A percentile compares a stretch with the other conserved stretches of the same genome.
Evolutionary conservation across 179 eudicot genomes (phyloP).

Genomic region (Beta macrorhiza): DNA sequence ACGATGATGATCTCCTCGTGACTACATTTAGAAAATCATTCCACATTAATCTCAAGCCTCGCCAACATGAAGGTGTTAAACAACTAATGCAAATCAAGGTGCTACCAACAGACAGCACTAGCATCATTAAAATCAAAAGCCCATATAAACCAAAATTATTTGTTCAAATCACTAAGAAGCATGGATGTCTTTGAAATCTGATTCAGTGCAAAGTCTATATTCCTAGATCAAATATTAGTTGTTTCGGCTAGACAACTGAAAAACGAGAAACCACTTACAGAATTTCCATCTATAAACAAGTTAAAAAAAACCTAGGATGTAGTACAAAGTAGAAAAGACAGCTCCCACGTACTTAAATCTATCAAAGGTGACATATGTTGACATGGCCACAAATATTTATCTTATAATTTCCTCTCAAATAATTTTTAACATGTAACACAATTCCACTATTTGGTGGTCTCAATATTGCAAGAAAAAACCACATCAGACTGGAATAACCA

Average conservation of each 20-base stretch:
- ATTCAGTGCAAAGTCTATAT: neutral
- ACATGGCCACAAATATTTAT: neutral
- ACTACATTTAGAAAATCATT: constrained; percentile 39
- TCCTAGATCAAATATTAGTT: neutral
- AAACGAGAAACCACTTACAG: neutral
- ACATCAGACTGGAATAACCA: constrained; percentile 9
- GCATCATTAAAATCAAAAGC: neutral
- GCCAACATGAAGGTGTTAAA: neutral
- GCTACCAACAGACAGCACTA: neutral
- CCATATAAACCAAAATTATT: neutral
- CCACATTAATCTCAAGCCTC: constrained; percentile 9
- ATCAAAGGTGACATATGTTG: neutral
- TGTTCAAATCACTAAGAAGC: neutral
- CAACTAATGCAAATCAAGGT: neutral
- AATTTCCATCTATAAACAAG: neutral
- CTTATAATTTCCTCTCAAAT: neutral
- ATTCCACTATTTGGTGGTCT: neutral
- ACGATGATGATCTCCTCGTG: constrained; percentile 95
- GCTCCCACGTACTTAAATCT: neutral
- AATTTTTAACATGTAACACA: neutral
- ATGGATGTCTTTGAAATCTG: neutral
- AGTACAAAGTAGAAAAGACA: neutral
- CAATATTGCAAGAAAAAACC: neutral
- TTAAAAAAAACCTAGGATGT: neutral
- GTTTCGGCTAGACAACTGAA: neutral